phyloP scores from a whole-genome alignment of 768 basidiomycete genomes.

The Amanita pseudoporphyria region DNA sequence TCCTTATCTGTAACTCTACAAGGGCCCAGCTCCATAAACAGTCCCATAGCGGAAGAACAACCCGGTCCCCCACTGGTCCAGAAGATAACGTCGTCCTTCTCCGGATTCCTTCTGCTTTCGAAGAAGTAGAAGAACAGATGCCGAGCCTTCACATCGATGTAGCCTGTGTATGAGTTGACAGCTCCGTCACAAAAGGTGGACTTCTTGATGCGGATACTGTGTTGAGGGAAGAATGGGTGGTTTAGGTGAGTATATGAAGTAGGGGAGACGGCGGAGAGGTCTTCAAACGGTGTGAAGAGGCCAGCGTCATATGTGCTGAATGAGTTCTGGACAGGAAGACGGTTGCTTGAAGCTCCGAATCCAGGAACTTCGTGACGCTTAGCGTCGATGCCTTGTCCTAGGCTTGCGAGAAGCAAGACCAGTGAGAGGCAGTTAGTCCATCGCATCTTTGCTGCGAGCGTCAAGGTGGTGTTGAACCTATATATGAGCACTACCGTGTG shows the following conservation, averaged over 20 bases:
- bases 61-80: conserved; percentile 36
- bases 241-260: conserved; percentile 25
- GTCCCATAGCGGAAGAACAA: conserved; percentile 39
- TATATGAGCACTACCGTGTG: too few species aligned
- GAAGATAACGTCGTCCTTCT: conserved; percentile 52
- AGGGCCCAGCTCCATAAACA: conserved; percentile 72
- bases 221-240: conserved; percentile 41
- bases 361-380: background rate
- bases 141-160: conserved; percentile 53
- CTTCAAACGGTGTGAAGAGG: conserved; percentile 26
- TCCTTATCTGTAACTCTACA: conserved; percentile 49
- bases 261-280: conserved; percentile 23
- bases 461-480: too few species aligned
- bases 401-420: background rate
- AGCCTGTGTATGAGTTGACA: conserved; percentile 56
- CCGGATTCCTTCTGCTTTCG: conserved; percentile 54
- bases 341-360: background rate
- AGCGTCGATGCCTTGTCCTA: background rate
- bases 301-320: conserved; percentile 15
- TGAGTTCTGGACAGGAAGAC: background rate
- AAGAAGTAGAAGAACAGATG: conserved; percentile 76
- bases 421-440: background rate
- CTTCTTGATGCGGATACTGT: conserved; percentile 52
- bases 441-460: background rate
- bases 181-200: conserved; percentile 48